Conservation (phyloP, 1,139 yeast species). For the Pichia cactophila region DNA sequence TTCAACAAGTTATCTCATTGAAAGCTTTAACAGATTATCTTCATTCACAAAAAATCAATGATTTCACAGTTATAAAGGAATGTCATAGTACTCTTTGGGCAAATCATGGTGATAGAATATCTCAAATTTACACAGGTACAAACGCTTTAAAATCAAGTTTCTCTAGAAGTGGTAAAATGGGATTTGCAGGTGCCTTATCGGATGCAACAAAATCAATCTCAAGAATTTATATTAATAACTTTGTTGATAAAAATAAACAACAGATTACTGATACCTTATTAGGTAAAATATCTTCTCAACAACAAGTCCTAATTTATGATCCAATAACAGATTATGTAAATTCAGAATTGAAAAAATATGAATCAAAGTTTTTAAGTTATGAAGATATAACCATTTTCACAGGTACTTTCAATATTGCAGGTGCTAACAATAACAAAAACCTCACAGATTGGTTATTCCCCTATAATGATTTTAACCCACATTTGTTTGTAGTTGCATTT, state of each 20-base stretch:
- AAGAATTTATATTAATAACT: constrained; percentile 90
- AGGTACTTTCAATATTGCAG: constrained; percentile 88
- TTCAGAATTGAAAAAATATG: constrained; percentile 44
- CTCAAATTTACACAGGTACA: constrained; percentile 96
- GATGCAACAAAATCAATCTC: constrained; percentile 96
- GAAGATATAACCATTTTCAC: constrained; percentile 59
- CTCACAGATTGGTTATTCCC: constrained; percentile 82
- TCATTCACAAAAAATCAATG: constrained; percentile 31
- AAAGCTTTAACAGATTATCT: constrained; percentile 62
- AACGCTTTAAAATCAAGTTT: constrained; percentile 92
- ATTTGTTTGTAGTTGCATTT: constrained; percentile 76
- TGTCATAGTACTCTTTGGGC: constrained; percentile 91
- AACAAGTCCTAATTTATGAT: constrained; percentile 69
- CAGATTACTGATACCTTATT: constrained; percentile 75
- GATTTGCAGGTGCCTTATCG: constrained; percentile 88
- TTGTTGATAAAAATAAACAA: constrained; percentile 87
- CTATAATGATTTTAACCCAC: constrained; percentile 42
- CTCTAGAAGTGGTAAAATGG: constrained; percentile 92
- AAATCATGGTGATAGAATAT: constrained; percentile 94
- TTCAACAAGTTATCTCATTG: constrained; percentile 77
- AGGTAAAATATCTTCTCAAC: constrained; percentile 70
- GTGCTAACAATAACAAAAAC: constrained; percentile 48
- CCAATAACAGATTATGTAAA: constrained; percentile 81
- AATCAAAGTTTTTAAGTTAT: constrained; percentile 52
- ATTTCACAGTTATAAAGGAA: constrained; percentile 42